Evolutionary conservation across 352 stramenopile species (phyloP), one percentile per base, ranked within the genome.

Genomic region (Globisporangium radiosum): DNA sequence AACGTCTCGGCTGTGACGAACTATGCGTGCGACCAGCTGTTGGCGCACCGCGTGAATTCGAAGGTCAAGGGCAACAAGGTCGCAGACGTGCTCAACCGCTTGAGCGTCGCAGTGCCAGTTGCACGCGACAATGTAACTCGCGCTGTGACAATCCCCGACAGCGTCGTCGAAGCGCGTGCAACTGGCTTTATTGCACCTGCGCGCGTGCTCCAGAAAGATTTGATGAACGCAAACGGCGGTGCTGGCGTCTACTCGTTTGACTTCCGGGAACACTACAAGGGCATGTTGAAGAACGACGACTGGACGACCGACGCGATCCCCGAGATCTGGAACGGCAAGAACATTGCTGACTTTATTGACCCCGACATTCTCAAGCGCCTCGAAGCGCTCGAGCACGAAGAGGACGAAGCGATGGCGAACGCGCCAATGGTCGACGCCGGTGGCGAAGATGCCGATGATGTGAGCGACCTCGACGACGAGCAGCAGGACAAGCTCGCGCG

Each of bases 301-400:
- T 99, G 96, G 95, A 91, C 88, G 47, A 96, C 95, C 68, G 97
- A 99, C 72, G 79, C 88, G 43, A 98, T 99, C 58, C 97, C 97
- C 5, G 94, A 99, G 76, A 99, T 99, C 72, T 97, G 98, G 79
- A 98, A 99, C 74, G 97, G 97, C 63, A 99, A 99, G 79, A 99
- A 99, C 76, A 96, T 99, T 82, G 88, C 92, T 52, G 98, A 99
- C 74, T 99, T 97, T 74, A 85, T 99, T 52, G 98, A 99, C 69
- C 84, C 96, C 8, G 96, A 99, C 43, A 99, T 99, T 71, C 89
- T 98, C 50, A 94, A 92, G 57, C 96, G 95, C 64, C 85, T 99
- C 40, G 89, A 92, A 14, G 83, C 88, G 44, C 77, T 99, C 50
- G 97, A 99, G 77, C 69, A 91, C 56, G 97, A 99, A 70, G 97